These are phyloP conservation scores for Setomelanomma holmii DNA, from an alignment of 2,329 filamentous ascomycete genomes.

Conservation along the genomic window DNA sequence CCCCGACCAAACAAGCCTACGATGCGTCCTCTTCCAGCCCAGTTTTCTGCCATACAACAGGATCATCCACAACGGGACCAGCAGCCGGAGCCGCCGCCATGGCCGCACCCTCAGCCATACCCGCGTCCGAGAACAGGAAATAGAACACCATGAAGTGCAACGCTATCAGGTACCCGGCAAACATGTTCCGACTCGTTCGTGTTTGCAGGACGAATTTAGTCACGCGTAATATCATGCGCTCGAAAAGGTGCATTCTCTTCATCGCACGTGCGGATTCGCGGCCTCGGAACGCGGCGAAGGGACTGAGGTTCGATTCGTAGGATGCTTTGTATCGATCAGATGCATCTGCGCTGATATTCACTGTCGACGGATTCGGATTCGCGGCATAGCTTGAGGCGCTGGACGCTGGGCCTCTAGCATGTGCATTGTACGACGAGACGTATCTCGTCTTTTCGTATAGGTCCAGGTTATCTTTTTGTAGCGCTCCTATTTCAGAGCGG, in stretches of 20 bases:
- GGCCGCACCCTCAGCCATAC: constrained; percentile 58
- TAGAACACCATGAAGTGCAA: constrained; percentile 88
- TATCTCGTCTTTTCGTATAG: constrained; percentile 98
- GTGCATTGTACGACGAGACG: constrained; percentile 88
- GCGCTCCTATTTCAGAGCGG: constrained; percentile 85
- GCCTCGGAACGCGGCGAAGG: constrained; percentile 95
- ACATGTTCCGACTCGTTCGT: constrained; percentile 88
- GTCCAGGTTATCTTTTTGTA: constrained; percentile 95
- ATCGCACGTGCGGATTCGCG: constrained; percentile 90
- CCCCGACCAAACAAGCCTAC: neutral
- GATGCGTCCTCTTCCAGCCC: constrained; percentile 38
- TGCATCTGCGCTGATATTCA: constrained; percentile 59
- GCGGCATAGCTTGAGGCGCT: constrained; percentile 67
- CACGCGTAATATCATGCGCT: constrained; percentile 87
- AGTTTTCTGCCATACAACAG: constrained; percentile 47
- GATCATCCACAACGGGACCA: constrained; percentile 26
- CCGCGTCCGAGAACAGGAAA: constrained; percentile 84
- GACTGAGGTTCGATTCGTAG: constrained; percentile 94
- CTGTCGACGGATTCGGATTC: constrained; percentile 78
- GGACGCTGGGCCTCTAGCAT: constrained; percentile 68
- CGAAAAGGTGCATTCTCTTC: constrained; percentile 89
- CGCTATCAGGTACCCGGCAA: constrained; percentile 88
- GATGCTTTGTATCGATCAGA: constrained; percentile 83
- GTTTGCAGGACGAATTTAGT: constrained; percentile 91
- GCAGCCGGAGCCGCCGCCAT: constrained; percentile 38